These are phyloP conservation scores for Thelonectria blattea DNA, from an alignment of 2,329 filamentous ascomycete species.

Conservation along the genomic window DNA sequence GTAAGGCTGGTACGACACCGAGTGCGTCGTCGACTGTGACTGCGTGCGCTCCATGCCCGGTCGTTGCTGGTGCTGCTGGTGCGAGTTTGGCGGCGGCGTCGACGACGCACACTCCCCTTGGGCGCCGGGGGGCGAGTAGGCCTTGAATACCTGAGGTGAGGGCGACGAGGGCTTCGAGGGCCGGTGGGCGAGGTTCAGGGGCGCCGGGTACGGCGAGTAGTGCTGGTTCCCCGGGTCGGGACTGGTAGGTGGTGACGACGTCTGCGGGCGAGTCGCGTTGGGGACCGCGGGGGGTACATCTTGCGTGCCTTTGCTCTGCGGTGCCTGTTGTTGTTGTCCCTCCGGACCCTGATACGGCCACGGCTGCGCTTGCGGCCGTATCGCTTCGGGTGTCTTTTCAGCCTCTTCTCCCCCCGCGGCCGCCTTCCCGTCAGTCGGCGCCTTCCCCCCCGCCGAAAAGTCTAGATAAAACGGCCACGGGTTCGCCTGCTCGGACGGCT, in stretches of 20 bases:
- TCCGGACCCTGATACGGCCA: constrained; percentile 44
- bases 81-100: neutral
- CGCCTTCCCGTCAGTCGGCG: neutral
- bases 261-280: constrained; percentile 24
- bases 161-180: constrained; percentile 29
- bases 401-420: constrained; percentile 10
- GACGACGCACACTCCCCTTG: constrained; percentile 23
- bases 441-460: constrained; percentile 16
- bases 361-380: constrained; percentile 37
- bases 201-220: constrained; percentile 36
- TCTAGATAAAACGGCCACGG: constrained; percentile 43
- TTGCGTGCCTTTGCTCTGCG: neutral
- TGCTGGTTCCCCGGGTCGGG: constrained; percentile 19
- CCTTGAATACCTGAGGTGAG: constrained; percentile 35
- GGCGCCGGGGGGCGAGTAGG: constrained; percentile 37
- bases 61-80: constrained; percentile 10
- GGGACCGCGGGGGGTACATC: constrained; percentile 22
- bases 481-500: constrained; percentile 26
- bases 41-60: constrained; percentile 21
- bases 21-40: constrained; percentile 34
- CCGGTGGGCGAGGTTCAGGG: constrained; percentile 36
- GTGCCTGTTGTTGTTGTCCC: constrained; percentile 3
- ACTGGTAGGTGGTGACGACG: constrained; percentile 17
- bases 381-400: too few species aligned
- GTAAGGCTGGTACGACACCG: constrained; percentile 41